Evolutionary conservation across 1,284 basidiomycete genomes (phyloP).

Genomic region (Serendipita sp.): DNA sequence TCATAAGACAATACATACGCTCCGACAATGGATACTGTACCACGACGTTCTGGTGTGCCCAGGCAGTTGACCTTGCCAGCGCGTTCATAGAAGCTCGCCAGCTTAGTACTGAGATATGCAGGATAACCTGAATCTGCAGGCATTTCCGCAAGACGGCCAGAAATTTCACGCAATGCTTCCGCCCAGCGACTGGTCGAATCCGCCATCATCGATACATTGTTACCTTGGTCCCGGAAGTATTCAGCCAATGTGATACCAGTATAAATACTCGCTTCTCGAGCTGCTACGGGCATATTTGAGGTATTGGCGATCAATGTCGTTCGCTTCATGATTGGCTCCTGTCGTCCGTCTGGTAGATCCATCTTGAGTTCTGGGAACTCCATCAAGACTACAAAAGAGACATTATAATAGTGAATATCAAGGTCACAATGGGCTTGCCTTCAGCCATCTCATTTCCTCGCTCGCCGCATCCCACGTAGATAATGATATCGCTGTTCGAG

Average conservation of each 20-base stretch:
- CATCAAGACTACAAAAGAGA: slow-evolving; percentile 13
- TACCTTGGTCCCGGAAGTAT: slow-evolving; percentile 98
- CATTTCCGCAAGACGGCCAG: slow-evolving; percentile 98
- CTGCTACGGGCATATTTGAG: slow-evolving; percentile 99
- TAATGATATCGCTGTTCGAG: slow-evolving; percentile 99
- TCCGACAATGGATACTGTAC: slow-evolving; percentile 96
- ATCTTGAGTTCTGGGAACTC: slow-evolving; percentile 93
- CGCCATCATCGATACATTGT: slow-evolving; percentile 99
- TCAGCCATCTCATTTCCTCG: slow-evolving; percentile 98
- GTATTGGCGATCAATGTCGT: slow-evolving; percentile 98
- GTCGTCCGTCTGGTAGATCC: slow-evolving; percentile 71
- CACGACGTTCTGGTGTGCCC: slow-evolving; percentile 77
- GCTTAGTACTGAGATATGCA: slow-evolving; percentile 90
- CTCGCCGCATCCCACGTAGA: slow-evolving; percentile 96
- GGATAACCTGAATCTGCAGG: slow-evolving; percentile 99
- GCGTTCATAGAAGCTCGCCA: slow-evolving; percentile 97
- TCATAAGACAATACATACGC: slow-evolving; percentile 49
- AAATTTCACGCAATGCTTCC: slow-evolving; percentile 97
- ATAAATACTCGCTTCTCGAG: slow-evolving; percentile 98
- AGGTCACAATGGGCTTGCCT: slow-evolving; percentile 13
- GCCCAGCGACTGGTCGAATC: slow-evolving; percentile 99
- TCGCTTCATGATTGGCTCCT: slow-evolving; percentile 99
- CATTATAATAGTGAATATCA: neutral
- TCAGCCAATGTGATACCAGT: slow-evolving; percentile 99
- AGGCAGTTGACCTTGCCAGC: slow-evolving; percentile 94